Evolutionary conservation across 345 rosid genomes (phyloP).

Genomic region (Citrus trifoliata): DNA sequence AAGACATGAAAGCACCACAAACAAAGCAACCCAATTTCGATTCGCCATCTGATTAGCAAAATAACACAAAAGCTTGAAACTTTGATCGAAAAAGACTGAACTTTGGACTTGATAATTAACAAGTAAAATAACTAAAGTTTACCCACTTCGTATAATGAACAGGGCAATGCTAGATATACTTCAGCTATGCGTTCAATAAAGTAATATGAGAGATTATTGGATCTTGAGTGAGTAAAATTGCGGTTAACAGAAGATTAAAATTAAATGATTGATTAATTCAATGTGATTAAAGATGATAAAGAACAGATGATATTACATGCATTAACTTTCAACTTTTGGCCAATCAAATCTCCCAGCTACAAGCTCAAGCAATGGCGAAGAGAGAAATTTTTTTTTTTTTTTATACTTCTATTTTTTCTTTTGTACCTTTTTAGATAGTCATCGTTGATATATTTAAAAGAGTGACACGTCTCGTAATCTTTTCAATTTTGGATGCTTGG

Average conservation of each 20-base stretch:
- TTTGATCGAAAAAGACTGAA: not conserved
- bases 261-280: not conserved
- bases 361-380: not conserved
- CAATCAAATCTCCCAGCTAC: not conserved
- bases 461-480: no score
- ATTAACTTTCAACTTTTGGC: not conserved
- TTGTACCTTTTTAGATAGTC: not conserved
- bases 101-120: not conserved
- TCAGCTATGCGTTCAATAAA: not conserved
- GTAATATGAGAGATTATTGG: not conserved
- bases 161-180: not conserved
- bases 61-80: not conserved
- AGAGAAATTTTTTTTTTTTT: not conserved
- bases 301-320: not conserved
- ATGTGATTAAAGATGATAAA: not conserved
- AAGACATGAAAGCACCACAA: slow-evolving; percentile 31
- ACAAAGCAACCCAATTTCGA: slow-evolving; percentile 21
- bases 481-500: not conserved
- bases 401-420: no score
- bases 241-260: not conserved
- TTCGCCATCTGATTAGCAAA: slow-evolving; percentile 32
- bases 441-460: not conserved
- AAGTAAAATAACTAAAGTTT: not conserved
- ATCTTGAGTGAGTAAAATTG: not conserved
- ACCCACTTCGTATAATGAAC: not conserved